Evolutionary conservation across 768 basidiomycete genomes (phyloP), one percentile per base, ranked within the genome.

Genomic region (Hortiboletus flavorubellus): DNA sequence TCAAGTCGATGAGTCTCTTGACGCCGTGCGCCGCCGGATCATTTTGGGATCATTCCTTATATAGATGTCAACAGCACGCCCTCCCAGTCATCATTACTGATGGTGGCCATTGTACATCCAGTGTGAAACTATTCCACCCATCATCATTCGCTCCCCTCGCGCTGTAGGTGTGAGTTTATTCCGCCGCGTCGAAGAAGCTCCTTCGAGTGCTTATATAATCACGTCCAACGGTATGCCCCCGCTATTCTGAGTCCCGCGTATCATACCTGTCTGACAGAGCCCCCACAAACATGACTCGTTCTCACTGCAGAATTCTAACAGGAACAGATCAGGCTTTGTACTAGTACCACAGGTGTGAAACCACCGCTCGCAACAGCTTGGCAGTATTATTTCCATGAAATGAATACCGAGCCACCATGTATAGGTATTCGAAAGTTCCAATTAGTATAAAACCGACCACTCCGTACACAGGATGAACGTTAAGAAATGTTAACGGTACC

Each of bases 381-480:
- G 26, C 26, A 34, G 12, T 34, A 12, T 10, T 12, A 8, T 54
- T 33, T 48, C 51, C 29, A 35, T 42, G 56, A 53, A 58, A 59
- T 52, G 49, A 55, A 55, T 18, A 31, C 37, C 38, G 35, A 46
- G n/a, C 33, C 10, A 57, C 43, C 58, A 30, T 58, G 39, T 53
- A 34, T 47, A 47, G 59, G 9, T 43, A 41, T 37, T 35, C 29
- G 44, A 38, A 37, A n/a, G 18, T 35, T 42, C 39, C 33, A 14
- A 45, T 21, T 15, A 35, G 44, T 66, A 67, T 61, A 66, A 68
- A 54, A 54, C n/a, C 31, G 16, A 14, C 39, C 18, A 15, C 41
- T 12, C 8, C 45, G 15, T 38, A 31, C 35, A 10, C 35, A 33
- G 5, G 12, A 29, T 16, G 34, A 39, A 29, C 21, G 33, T 14